phyloP scores from a whole-genome alignment of 2,329 filamentous ascomycete species.

The Colletotrichum caudatum region DNA sequence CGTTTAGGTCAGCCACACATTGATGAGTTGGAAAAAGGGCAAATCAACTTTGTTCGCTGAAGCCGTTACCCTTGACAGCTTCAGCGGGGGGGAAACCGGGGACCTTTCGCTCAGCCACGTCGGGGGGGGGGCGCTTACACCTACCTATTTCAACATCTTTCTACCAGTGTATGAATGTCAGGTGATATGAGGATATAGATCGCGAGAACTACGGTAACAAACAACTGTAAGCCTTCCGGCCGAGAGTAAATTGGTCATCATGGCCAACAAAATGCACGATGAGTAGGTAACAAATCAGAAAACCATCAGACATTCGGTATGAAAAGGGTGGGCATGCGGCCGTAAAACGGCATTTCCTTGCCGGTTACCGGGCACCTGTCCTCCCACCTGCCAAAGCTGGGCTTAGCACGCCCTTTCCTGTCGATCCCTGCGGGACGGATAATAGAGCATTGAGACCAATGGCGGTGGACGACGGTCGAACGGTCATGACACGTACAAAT shows the following conservation, averaged over 20 bases:
- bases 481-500: neutral
- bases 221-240: too few species aligned
- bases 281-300: neutral
- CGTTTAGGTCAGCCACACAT: too few species aligned
- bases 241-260: neutral
- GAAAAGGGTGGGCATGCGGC: neutral
- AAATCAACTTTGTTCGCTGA: too few species aligned
- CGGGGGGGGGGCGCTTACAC: neutral
- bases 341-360: constrained; percentile 1
- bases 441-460: neutral
- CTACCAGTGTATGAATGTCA: neutral
- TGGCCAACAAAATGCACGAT: neutral
- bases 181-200: too few species aligned
- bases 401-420: constrained; percentile 3
- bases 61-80: neutral
- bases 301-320: too few species aligned
- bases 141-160: neutral
- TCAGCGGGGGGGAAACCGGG: neutral
- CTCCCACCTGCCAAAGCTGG: neutral
- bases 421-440: neutral
- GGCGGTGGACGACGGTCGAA: neutral
- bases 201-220: too few species aligned
- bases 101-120: neutral
- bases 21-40: too few species aligned
- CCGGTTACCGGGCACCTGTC: neutral